Conservation (phyloP, 108 stramenopile genomes). For the Skeletonema grethae region DNA sequence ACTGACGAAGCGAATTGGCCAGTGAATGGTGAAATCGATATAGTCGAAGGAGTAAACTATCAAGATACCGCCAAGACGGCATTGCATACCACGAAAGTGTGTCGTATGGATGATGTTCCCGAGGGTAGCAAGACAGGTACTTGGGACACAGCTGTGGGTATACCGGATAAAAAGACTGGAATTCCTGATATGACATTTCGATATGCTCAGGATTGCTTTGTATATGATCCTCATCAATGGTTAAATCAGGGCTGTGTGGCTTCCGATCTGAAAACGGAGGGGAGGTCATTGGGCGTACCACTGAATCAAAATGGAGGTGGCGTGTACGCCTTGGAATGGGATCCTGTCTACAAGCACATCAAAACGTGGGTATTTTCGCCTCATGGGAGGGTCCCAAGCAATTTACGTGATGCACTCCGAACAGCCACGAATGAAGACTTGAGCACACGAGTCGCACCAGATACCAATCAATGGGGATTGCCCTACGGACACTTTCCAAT, state of each 20-base stretch:
- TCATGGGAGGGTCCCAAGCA: conserved; percentile 71
- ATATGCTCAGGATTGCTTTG: conserved; percentile 79
- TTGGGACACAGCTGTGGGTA: conserved; percentile 87
- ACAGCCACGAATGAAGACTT: conserved; percentile 58
- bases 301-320: conserved; percentile 88
- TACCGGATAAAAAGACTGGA: conserved; percentile 76
- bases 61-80: conserved; percentile 86
- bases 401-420: conserved; percentile 69
- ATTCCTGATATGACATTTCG: conserved; percentile 66
- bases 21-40: conserved; percentile 88
- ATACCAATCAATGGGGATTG: conserved; percentile 80
- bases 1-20: conserved; percentile 88
- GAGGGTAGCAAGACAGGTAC: conserved; percentile 73
- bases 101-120: conserved; percentile 58
- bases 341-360: conserved; percentile 82
- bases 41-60: conserved; percentile 86
- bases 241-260: conserved; percentile 92
- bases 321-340: conserved; percentile 88
- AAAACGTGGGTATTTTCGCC: conserved; percentile 87
- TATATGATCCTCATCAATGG: conserved; percentile 91
- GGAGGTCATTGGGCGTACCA: conserved; percentile 69
- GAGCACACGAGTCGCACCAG: conserved; percentile 66
- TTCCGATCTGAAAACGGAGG: conserved; percentile 53
- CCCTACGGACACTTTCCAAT: conserved; percentile 89
- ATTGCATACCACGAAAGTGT: conserved; percentile 62